These are phyloP conservation scores for Colletotrichum musae DNA, from an alignment of 2,329 filamentous ascomycete genomes.

Conservation along the genomic window DNA sequence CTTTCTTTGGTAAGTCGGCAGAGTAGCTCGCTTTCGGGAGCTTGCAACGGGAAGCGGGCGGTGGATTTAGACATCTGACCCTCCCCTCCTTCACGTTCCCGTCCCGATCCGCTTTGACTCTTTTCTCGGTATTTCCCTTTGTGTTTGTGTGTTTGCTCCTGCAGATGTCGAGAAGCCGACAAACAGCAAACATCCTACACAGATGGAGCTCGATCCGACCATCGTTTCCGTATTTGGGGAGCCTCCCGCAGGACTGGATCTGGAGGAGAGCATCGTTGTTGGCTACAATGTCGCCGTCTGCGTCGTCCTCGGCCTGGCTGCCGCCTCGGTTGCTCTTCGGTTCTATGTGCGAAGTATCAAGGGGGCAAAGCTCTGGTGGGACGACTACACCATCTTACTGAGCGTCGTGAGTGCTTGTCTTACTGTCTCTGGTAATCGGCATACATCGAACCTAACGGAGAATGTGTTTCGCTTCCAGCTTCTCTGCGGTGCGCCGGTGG, in stretches of 20 bases:
- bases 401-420: conserved; percentile 13
- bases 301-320: conserved; percentile 10
- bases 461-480: background rate
- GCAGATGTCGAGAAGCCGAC: too few relatives aligned
- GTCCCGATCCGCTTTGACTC: too few relatives aligned
- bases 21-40: too few relatives aligned
- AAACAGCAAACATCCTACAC: background rate
- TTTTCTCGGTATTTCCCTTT: background rate
- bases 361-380: conserved; percentile 10
- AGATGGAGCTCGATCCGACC: conserved; percentile 9
- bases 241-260: background rate
- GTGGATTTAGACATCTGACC: too few relatives aligned
- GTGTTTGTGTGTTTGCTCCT: background rate
- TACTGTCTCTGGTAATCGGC: background rate
- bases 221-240: conserved; percentile 20
- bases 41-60: too few relatives aligned
- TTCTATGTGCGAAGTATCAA: conserved; percentile 16
- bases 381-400: conserved; percentile 16
- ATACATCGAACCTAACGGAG: too few relatives aligned
- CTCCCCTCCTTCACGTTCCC: too few relatives aligned
- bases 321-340: conserved; percentile 20
- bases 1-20: too few relatives aligned
- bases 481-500: background rate
- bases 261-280: background rate
- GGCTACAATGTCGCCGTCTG: conserved; percentile 7